A percentile compares a stretch with the other conserved stretches of the same genome.
Evolutionary conservation across 768 basidiomycete species (phyloP).

Genomic region (Leccinum disarticulatum): DNA sequence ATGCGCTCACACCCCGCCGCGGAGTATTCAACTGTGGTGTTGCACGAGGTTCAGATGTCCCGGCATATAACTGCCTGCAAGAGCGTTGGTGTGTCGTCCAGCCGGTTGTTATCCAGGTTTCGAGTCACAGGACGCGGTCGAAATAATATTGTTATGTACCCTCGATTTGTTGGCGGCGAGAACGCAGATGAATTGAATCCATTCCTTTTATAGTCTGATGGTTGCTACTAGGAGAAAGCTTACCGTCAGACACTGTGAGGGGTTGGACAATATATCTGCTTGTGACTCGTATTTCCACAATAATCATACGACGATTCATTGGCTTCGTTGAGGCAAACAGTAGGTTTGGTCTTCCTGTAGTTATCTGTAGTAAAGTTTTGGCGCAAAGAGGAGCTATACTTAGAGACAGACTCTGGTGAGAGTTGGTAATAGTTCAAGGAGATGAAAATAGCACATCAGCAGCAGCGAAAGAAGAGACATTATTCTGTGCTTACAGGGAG

Average conservation of each 20-base stretch:
- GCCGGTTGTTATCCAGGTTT: neutral
- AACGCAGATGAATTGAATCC: neutral
- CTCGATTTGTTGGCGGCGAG: neutral
- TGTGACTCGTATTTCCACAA: too few species aligned
- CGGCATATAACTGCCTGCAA: neutral
- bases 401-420: neutral
- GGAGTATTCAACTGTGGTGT: neutral
- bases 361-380: neutral
- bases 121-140: neutral
- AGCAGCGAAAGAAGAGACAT: neutral
- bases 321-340: neutral
- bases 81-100: neutral
- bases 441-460: neutral
- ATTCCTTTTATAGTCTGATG: neutral
- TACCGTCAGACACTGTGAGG: too few species aligned
- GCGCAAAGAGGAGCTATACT: neutral
- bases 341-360: neutral
- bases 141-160: neutral
- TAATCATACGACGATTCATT: too few species aligned
- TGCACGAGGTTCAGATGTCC: neutral
- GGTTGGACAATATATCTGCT: neutral
- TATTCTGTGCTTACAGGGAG: conserved; percentile 3
- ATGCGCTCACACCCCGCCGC: neutral
- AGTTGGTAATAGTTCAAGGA: neutral
- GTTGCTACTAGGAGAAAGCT: neutral